phyloP scores from a whole-genome alignment of 257 asterid genomes.

The Solanum dulcamara region DNA sequence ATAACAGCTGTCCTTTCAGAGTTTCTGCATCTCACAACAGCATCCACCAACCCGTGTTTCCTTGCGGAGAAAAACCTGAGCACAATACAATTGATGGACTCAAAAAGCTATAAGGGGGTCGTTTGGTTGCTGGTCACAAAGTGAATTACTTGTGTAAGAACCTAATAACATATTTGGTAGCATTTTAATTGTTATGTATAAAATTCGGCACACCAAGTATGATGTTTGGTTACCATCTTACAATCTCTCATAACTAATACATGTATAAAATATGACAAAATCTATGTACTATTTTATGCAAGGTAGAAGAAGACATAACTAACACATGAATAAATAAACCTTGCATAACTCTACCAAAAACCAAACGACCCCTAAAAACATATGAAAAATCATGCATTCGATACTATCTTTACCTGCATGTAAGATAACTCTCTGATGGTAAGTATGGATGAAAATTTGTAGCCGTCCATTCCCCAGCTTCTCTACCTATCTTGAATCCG shows the following conservation, averaged over 20 bases:
- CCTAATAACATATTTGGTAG: neutral
- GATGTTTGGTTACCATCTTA: neutral
- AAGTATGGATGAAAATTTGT: conserved; percentile 63
- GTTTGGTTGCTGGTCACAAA: neutral
- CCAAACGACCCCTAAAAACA: neutral
- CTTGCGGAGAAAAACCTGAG: conserved; percentile 88
- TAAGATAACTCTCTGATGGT: conserved; percentile 55
- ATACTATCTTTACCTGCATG: conserved; percentile 54
- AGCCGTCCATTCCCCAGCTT: conserved; percentile 92
- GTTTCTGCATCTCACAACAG: conserved; percentile 52
- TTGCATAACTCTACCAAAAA: neutral
- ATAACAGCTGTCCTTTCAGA: conserved; percentile 71
- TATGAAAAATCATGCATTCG: neutral
- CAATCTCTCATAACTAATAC: no score
- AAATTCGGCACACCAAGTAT: neutral
- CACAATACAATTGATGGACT: neutral
- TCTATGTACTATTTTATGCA: no score
- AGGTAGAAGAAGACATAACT: no score
- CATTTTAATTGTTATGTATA: neutral
- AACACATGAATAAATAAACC: no score
- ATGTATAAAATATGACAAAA: no score
- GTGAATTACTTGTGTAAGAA: neutral
- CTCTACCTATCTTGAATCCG: conserved; percentile 82
- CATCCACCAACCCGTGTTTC: conserved; percentile 90
- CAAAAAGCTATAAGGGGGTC: neutral